Evolutionary conservation across 257 asterid species (phyloP), one percentile per base, ranked within the genome.

Genomic region (Przewalskia tangutica): DNA sequence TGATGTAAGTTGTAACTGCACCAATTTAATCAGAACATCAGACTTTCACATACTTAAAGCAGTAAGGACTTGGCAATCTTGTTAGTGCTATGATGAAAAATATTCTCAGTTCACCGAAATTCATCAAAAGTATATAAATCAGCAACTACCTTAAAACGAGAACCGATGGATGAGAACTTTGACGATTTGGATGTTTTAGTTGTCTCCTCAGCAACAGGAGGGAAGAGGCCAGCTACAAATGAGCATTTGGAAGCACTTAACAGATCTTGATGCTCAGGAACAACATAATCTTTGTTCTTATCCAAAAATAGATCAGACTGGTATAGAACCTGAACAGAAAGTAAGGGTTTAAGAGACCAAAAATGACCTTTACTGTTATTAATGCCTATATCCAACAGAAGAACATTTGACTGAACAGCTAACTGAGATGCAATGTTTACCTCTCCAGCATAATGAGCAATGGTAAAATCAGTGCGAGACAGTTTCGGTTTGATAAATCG

Each of bases 401-500:
- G 44, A 79, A 64, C 14, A 58, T 36, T 79, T 44, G 56, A 79
- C 76, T 36, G 27, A 42, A 44, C 58, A 79, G 67, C 44, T 42
- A 20, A 44, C 13, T 60, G 58, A 38, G 50, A 54, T 18, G 13
- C 38, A 42, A 48, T 80, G 63, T 77, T 84, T 85, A 96, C 99
- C 99, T 96, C 99, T 86, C 99, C 99, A 60, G 99, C 99, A 85
- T 96, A 96, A 89, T 96, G 99, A 87, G 90, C 89, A 88, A 96
- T 90, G 5, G 98, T 89, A 82, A 96, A 96, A 91, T 93, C 97
- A 12, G 97, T 96, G 58, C 97, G 98, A 46, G 99, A 92, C 88
- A 94, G 85, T 86, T 96, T 96, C 58, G 99, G 99, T 89, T 94
- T 96, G 92, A 94, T 83, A 86, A 96, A 96, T 81, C 99, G 98